Evolutionary conservation across 192 early-diverging fungal genomes (phyloP).

Genomic region (Phlyctochytrium arcticum): DNA sequence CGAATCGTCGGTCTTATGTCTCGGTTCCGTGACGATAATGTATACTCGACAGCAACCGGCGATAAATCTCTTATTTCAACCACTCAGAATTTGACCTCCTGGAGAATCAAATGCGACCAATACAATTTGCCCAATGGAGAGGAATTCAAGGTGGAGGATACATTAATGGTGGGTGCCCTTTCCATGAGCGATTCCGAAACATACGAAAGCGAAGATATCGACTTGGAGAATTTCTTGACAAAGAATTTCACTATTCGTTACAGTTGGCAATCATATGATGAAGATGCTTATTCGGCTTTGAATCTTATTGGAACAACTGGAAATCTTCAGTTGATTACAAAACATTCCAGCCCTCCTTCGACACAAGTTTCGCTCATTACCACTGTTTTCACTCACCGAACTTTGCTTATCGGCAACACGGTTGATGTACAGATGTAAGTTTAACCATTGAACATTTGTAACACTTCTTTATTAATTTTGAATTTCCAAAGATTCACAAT

Average conservation of each 20-base stretch:
- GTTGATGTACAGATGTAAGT: too few species aligned
- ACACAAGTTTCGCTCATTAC: not conserved
- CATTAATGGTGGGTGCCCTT: too few species aligned
- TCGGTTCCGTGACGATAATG: not conserved
- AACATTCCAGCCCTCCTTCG: not conserved
- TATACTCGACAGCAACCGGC: not conserved
- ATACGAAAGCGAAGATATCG: too few species aligned
- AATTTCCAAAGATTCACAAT: too few species aligned
- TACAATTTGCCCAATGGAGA: too few species aligned
- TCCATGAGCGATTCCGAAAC: too few species aligned
- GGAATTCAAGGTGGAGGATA: too few species aligned
- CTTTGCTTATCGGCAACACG: too few species aligned
- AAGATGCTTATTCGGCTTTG: not conserved
- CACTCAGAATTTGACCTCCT: not conserved
- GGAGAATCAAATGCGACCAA: too few species aligned
- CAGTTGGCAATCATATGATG: not conserved
- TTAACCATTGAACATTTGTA: too few species aligned
- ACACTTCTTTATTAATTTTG: too few species aligned
- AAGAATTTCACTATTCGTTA: not conserved
- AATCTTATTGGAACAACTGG: not conserved
- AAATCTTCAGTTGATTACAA: not conserved
- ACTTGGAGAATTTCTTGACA: too few species aligned
- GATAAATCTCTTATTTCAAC: not conserved
- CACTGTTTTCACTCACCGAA: not conserved
- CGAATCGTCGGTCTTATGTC: not conserved